Base-by-base conservation (phyloP, 164 flowering plant genomes). In the Tetracentron sinense region DNA sequence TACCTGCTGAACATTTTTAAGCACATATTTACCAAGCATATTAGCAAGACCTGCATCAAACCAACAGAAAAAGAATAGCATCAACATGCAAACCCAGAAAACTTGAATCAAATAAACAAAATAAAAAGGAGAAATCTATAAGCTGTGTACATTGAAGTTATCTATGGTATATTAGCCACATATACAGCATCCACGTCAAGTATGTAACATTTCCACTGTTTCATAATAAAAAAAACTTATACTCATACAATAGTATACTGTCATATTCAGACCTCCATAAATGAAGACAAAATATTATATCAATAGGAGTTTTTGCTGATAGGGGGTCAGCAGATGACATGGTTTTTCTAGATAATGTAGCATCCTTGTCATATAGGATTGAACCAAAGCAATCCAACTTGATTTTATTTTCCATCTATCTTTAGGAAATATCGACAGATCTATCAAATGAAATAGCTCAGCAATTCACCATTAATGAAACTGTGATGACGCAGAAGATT, bases 1-100 rank as follows among this genome's bases (percentile, higher is more conserved):
- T 49, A 85, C 93, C 90, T 87, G 88, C 26, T 54, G 82, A 33
- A 85, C 54, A 73, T 72, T 77, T 72, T 87, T 83, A n/a, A 87
- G 70, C 27, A 81, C 33, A 22, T 20, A 69, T 65, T 68, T 78
- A 1, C 80, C 82, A 29, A 85, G 1, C 3, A 27, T 27, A 8
- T 6, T 16, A 1, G 38, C 68, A 46, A 85, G 12, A 30, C 62
- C 90, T 85, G 83, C 75, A 78, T 58, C n/a, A 67, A 28, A 17
- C n/a, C 38, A 68, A 56, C 51, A 22, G 50, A 16, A 48, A 61
- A 52, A 33, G 42, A 14, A 51, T 16, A 54, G n/a, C 26, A 38
- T 58, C 28, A 55, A 26, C 26, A 22, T n/a, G 48, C 28, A 61
- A 48, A 16, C 56, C 46, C n/a, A 35, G 31, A 21, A 23, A 46